Evolutionary conservation across 2,329 filamentous ascomycete species (phyloP), one percentile per base, ranked within the genome.

Genomic region (Ustulina deusta): DNA sequence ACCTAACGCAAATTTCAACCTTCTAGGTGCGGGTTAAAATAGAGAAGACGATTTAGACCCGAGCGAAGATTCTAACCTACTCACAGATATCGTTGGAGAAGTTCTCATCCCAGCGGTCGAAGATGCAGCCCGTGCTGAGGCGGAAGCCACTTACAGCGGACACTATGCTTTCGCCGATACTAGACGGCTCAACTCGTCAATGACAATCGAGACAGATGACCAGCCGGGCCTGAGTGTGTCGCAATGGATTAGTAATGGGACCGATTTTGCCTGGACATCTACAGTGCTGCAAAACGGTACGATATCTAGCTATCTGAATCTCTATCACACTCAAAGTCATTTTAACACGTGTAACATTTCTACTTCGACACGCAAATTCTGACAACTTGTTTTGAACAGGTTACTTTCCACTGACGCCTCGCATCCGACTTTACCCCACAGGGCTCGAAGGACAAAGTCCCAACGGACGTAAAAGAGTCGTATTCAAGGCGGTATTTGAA

Each of bases 401-500:
- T 5, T 76, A 75, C 49, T 36, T 59, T 6, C 75, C 75, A 3
- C 46, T 74, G 0, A 74, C 70, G 0, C 75, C 76, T 3, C 76
- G 74, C 9, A 74, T 78, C 25, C 64, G 76, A n/a, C 71, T 79
- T 29, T 79, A 78, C 32, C 76, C 76, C 11, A 73, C 75, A 7
- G 78, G 76, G 0, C 72, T 79, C 36, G 74, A 77, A 55, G 71
- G 71, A 3, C 61, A 61, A 7, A 58, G 52, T 2, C 36, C 67
- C 0, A 68, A 73, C 15, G 76, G 75, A 0, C 73, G 76, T 4
- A 78, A 75, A 67, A 70, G 68, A 17, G 72, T 77, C 5, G 74
- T 67, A 3, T 78, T 78, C 69, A 79, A 77, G 62, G 77, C 74
- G 2, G 71, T 77, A 34, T 79, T 78, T 48, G 77, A 79, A 64